Evolutionary conservation across 1,139 yeast species (phyloP).

Genomic region (Candida tunisiensis): DNA sequence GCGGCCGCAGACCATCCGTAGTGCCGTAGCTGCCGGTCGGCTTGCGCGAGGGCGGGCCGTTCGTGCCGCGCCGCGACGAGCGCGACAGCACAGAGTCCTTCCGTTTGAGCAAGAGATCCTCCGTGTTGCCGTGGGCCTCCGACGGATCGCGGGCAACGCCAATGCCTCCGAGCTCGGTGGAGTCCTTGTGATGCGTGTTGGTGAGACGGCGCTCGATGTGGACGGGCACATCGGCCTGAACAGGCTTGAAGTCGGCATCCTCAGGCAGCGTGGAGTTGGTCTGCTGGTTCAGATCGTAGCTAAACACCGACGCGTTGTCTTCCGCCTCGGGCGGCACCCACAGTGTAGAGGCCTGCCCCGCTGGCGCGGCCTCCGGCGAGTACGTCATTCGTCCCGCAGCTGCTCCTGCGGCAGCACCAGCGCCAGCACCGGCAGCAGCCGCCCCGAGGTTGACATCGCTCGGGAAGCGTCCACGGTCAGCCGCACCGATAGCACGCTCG

Average conservation of each 20-base stretch:
- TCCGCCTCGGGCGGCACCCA: conserved; percentile 6
- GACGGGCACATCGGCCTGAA: conserved; percentile 16
- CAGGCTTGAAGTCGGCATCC: conserved; percentile 19
- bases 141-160: conserved; percentile 20
- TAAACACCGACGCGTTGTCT: conserved; percentile 16
- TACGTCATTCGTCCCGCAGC: conserved; percentile 2
- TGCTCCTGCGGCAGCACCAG: neutral
- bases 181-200: conserved; percentile 18
- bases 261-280: conserved; percentile 15
- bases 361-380: conserved; percentile 2
- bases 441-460: neutral
- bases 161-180: conserved; percentile 11
- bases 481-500: neutral
- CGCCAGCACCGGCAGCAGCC: neutral
- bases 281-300: conserved; percentile 18
- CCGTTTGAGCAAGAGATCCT: conserved; percentile 12
- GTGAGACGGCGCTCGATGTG: conserved; percentile 21
- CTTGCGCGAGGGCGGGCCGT: conserved; percentile 8
- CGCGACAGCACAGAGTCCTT: conserved; percentile 12
- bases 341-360: conserved; percentile 1
- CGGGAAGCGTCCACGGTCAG: neutral
- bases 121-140: conserved; percentile 10
- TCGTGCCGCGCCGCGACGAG: conserved; percentile 2
- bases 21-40: conserved; percentile 21
- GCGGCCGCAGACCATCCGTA: conserved; percentile 12